Evolutionary conservation across 331 rosid species (phyloP), one percentile per base, ranked within the genome.

Genomic region (Ulmus americana): DNA sequence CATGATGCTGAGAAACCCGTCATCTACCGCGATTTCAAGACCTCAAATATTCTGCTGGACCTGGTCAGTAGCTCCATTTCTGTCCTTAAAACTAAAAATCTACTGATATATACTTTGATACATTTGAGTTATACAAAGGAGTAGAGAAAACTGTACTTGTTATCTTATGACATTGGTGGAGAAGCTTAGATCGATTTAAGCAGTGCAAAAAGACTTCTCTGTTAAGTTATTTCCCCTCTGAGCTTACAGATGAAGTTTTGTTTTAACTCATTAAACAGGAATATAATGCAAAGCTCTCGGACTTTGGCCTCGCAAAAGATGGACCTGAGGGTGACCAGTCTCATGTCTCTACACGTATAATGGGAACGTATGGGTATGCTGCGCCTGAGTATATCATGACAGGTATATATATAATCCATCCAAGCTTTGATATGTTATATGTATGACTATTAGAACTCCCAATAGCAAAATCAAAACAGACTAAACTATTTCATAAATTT

Each of bases 341-440:
- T 60, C 99, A 94, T 64, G 99, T 94, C 65, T 94, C 99, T 10
- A 94, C 99, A 57, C 82, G 99, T 60, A 79, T 94, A 58, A 94
- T 94, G 95, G 99, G 99, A 65, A 94, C 99, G 7, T 94, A 94
- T 59, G 99, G 99, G 6, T 94, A 94, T 77, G 99, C 99, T 49
- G 99, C 99, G 35, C 99, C 99, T 0, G 99, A 90, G 77, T 94
- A 94, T 74, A 90, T 90, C 61, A 79, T 89, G 95, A 94, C 99
- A 18, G 99, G 98, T 81, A 59, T 67, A 72, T 67, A 72, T 59
- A 44, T 58, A 20, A 58, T 52, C 13, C 13, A 63, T 47, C 46
- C 16, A 48, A 55, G 22, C 39, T 13, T 58, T 28, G 35, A 28
- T 28, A 0, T 28, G 35, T 28, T 28, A 28, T 28, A 28, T 28